phyloP scores from a whole-genome alignment of 192 early-diverging fungal species.

The Globomyces pollinis-pini region DNA sequence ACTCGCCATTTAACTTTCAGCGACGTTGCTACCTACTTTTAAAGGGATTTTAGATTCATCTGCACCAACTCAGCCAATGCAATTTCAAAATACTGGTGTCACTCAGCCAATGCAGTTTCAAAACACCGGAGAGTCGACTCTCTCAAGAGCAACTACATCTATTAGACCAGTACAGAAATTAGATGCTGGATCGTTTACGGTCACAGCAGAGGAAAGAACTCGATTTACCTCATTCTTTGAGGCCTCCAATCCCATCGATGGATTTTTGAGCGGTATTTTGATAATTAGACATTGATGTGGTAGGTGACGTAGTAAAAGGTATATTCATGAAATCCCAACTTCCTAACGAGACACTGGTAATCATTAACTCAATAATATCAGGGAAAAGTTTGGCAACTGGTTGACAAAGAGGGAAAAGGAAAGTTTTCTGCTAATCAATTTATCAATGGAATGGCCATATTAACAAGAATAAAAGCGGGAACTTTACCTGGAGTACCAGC shows the following conservation, averaged over 20 bases:
- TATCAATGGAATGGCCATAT: slow-evolving; percentile 82
- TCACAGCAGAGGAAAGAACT: background rate
- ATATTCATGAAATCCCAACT: slow-evolving; percentile 79
- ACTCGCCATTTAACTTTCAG: background rate
- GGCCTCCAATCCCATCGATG: background rate
- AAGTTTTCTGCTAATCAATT: slow-evolving; percentile 76
- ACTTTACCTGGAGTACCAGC: slow-evolving; percentile 60
- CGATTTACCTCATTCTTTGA: slow-evolving; percentile 8
- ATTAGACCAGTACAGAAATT: background rate
- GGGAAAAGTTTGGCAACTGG: slow-evolving; percentile 80
- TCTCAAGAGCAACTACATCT: background rate
- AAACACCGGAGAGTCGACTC: no score
- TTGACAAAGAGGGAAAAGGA: slow-evolving; percentile 64
- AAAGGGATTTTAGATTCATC: slow-evolving; percentile 12
- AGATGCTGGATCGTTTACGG: background rate
- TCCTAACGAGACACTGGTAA: slow-evolving; percentile 63
- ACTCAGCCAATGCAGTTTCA: no score
- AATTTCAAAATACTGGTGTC: background rate
- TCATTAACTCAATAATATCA: no score
- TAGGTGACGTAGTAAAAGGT: slow-evolving; percentile 62
- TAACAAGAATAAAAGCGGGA: slow-evolving; percentile 73
- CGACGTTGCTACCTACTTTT: slow-evolving; percentile 15
- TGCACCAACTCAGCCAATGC: background rate
- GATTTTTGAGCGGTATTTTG: background rate
- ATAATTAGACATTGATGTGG: no score